Evolutionary conservation across 164 flowering plant genomes (phyloP), one percentile per base, ranked within the genome.

Genomic region (Aristolochia californica): DNA sequence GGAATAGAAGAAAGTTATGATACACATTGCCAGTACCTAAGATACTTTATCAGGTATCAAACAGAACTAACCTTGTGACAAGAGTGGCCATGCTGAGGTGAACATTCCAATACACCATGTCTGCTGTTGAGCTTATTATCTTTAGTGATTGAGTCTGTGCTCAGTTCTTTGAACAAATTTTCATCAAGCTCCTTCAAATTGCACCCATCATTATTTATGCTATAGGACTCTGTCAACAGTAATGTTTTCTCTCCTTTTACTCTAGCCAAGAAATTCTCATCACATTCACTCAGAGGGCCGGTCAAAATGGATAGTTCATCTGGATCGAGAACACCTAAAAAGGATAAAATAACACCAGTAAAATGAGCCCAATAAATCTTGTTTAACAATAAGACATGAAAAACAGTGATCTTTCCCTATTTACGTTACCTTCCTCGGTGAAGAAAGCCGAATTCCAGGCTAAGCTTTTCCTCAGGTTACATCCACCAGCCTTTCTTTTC

Each of bases 391-490:
- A 59, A 25, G n/a, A 59, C 13, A 43, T n/a, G 21, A 17, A 22
- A 49, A 22, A 9, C 23, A 21, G 43, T 5, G 18, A 9, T 24
- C 12, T 26, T 25, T n/a, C 55, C 22, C 20, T 34, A 61, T 5
- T 17, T 11, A 24, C 2, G 11, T 5, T 13, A 88, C 99, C 99
- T 83, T 89, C 91, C 73, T 93, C 99, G 13, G 99, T 85, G 57
- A 80, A 80, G 61, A 93, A 93, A 53, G 99, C 96, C 45, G 69
- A 67, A 61, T 93, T 75, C 99, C 99, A 93, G 14, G 97, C 99
- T 60, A 93, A 68, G 73, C 99, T 93, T 73, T 87, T 89, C 62
- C 99, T 75, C 68, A 84, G 64, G 70, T 85, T 87, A 69, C 60
- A 87, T 11, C 87, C 88, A 48, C 78, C 85, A n/a, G 73, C 81